phyloP scores from a whole-genome alignment of 305 asterid species.

The Fraxinus paxiana region DNA sequence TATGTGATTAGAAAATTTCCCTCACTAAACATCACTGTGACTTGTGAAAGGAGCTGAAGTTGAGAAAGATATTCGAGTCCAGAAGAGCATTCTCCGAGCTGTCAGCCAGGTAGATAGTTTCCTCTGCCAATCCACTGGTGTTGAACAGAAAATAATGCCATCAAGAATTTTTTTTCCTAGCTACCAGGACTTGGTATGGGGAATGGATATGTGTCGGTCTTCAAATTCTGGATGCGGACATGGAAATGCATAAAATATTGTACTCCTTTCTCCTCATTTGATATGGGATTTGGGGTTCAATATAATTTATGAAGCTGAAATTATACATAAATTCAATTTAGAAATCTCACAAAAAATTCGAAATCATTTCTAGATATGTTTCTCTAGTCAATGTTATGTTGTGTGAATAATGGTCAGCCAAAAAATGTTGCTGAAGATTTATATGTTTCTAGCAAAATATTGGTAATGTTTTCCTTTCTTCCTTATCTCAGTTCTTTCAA shows the following conservation, averaged over 20 bases:
- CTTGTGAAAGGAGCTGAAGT: slow-evolving; percentile 62
- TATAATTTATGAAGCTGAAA: slow-evolving; percentile 5
- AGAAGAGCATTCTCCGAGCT: slow-evolving; percentile 84
- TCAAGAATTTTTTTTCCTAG: too few relatives aligned
- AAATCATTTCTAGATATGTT: not conserved
- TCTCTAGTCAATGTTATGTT: not conserved
- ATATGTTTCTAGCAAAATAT: slow-evolving; percentile 13
- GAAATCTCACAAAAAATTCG: not conserved
- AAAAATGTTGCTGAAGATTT: not conserved
- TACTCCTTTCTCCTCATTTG: not conserved
- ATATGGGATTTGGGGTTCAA: slow-evolving; percentile 5
- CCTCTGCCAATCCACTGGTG: slow-evolving; percentile 14
- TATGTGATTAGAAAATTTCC: slow-evolving; percentile 16
- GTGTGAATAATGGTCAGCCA: slow-evolving; percentile 8
- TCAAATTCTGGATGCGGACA: slow-evolving; percentile 20
- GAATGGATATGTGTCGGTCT: slow-evolving; percentile 1
- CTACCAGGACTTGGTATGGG: slow-evolving; percentile 19
- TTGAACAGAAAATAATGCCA: not conserved
- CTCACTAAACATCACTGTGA: slow-evolving; percentile 26
- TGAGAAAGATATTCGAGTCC: slow-evolving; percentile 78
- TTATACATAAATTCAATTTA: not conserved
- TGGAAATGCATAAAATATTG: not conserved
- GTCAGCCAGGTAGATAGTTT: slow-evolving; percentile 67
- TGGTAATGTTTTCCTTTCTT: not conserved
- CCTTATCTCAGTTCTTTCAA: slow-evolving; percentile 14